phyloP scores from a whole-genome alignment of 306 rosid genomes.

The Medicago ruthenica region DNA sequence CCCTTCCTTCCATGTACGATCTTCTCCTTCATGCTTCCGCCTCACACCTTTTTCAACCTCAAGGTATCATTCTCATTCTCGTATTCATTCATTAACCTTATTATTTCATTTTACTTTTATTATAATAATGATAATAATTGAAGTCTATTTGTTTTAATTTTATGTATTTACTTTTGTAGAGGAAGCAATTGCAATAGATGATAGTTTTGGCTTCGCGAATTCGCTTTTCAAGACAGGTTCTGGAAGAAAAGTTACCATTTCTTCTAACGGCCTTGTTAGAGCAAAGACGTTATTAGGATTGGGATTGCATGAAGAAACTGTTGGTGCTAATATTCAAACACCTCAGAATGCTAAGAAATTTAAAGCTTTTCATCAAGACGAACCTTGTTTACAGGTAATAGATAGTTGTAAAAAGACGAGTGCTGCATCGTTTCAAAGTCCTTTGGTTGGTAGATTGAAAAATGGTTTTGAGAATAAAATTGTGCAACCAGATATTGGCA shows the following conservation, averaged over 20 bases:
- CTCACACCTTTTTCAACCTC: constrained; percentile 1
- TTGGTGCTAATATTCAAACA: constrained; percentile 38
- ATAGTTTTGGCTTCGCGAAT: constrained; percentile 55
- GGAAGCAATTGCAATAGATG: constrained; percentile 46
- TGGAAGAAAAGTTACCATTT: constrained; percentile 72
- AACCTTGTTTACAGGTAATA: constrained; percentile 24
- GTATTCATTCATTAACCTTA: not conserved
- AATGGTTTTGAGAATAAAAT: constrained; percentile 43
- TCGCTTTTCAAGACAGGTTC: constrained; percentile 82
- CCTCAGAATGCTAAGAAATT: constrained; percentile 31
- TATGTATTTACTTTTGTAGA: too few relatives aligned
- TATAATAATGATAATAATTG: not conserved
- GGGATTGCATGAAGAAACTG: constrained; percentile 45
- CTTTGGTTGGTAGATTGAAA: constrained; percentile 39
- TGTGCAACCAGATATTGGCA: constrained; percentile 18
- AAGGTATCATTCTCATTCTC: constrained; percentile 15
- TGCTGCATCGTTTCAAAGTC: constrained; percentile 35
- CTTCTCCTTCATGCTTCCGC: constrained; percentile 32
- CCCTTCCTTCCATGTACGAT: constrained; percentile 43
- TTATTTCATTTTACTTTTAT: not conserved
- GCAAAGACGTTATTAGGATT: constrained; percentile 75
- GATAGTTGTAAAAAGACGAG: constrained; percentile 33
- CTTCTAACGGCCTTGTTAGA: constrained; percentile 64
- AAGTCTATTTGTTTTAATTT: not conserved
- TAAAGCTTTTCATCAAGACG: not conserved